Percentiles rank a stretch among this genome's conserved stretches.
Conservation (phyloP, 1,284 basidiomycete genomes). For the Tilletia walkeri region DNA sequence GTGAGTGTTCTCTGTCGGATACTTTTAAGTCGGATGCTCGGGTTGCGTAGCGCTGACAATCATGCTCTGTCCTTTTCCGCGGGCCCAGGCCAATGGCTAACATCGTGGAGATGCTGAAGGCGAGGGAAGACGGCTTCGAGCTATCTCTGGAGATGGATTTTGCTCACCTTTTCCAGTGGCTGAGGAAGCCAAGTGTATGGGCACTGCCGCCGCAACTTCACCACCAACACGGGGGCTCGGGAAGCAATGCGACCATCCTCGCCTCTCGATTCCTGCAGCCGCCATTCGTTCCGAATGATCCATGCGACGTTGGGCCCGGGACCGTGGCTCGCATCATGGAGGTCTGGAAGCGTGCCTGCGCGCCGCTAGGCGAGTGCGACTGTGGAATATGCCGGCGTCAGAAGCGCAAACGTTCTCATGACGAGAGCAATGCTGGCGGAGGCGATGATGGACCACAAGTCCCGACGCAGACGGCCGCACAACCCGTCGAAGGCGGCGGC, state of each 20-base stretch:
- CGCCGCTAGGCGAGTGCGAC: slow-evolving; percentile 12
- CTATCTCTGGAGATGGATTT: not conserved
- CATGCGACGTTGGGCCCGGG: not conserved
- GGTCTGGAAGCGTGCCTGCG: slow-evolving; percentile 5
- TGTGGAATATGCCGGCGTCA: slow-evolving; percentile 9
- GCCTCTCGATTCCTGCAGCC: not conserved
- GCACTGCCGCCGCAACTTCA: not conserved
- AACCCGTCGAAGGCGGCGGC: not conserved
- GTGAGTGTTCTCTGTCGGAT: not conserved
- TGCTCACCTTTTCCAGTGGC: not conserved
- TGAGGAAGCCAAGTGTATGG: not conserved
- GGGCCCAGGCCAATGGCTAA: not conserved
- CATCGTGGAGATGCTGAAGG: slow-evolving; percentile 3
- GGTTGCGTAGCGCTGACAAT: not conserved
- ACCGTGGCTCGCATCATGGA: slow-evolving; percentile 12
- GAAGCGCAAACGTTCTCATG: slow-evolving; percentile 16
- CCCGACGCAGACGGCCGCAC: not conserved
- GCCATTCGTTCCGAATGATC: slow-evolving; percentile 1
- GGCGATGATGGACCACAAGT: not conserved
- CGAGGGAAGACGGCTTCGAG: slow-evolving; percentile 16
- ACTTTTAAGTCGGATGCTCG: too few relatives aligned
- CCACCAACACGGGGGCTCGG: not conserved
- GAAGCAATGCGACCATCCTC: slow-evolving; percentile 1
- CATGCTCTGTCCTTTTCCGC: not conserved
- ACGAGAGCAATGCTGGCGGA: slow-evolving; percentile 8